Base-by-base conservation (phyloP, 495 filamentous ascomycete species). In the Xylaria curta region DNA sequence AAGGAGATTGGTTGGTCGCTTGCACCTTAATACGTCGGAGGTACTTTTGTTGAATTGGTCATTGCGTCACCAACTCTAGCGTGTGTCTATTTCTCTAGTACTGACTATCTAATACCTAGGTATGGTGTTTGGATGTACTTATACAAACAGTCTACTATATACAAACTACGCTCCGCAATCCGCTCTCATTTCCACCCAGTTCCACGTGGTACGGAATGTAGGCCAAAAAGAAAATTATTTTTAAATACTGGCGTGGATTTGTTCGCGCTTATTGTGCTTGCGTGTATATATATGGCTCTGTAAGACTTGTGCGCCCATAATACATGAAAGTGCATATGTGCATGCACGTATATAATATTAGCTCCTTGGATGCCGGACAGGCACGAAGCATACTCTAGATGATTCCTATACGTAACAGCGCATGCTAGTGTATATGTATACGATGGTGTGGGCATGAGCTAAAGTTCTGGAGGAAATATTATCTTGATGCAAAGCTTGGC, bases 1-100 rank as follows among this genome's bases (percentile, higher is more conserved):
- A 12, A 19, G 13, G 0, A 44, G 60, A 44, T 44, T 42, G 38
- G 36, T 44, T 21, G 4, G 33, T 21, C 38, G 38, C 60, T 26
- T 44, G 60, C 24, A 21, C 26, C 21, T 44, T 3, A 44, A 6
- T 44, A 28, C 5, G 59, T 26, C 28, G 24, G 3, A 44, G 44
- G 60, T 63, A 44, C 60, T 63, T 63, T 63, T 44, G 38, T 17
- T 63, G 17, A 21, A 44, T 63, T 21, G 21, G n/a, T 38, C 10
- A 19, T 63, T 60, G 33, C 33, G 33, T 12, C 58, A 8, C 58
- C 33, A 60, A 21, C 13, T 33, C 7, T 9, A 15, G 33, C 19
- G 58, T 24, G 8, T 60, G 21, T n/a, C 4, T 33, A 36, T 19
- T 36, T n/a, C 28, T 15, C 28, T 8, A 33, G 15, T 28, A 36